phyloP scores from a whole-genome alignment of 2,329 filamentous ascomycete species.

The Scorias spongiosa region DNA sequence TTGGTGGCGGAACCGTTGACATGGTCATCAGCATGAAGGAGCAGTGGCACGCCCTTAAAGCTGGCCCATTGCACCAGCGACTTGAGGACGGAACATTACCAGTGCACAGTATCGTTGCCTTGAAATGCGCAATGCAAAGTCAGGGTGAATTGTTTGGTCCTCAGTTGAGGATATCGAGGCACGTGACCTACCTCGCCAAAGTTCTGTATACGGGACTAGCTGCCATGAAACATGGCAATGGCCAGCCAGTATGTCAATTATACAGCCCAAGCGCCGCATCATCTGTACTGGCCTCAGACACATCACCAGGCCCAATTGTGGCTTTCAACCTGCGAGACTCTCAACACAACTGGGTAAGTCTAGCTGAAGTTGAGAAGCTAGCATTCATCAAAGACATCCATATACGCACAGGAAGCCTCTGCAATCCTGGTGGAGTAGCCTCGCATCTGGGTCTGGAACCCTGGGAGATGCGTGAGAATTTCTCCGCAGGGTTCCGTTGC shows the following conservation, averaged over 20 bases:
- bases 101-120: conserved; percentile 75
- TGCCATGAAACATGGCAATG: conserved; percentile 54
- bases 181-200: conserved; percentile 51
- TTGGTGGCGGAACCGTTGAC: conserved; percentile 89
- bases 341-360: conserved; percentile 58
- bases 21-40: conserved; percentile 61
- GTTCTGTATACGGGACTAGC: conserved; percentile 44
- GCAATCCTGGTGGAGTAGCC: conserved; percentile 80
- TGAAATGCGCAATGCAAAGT: conserved; percentile 56
- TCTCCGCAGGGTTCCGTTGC: conserved; percentile 71
- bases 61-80: conserved; percentile 55
- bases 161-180: conserved; percentile 53
- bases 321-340: conserved; percentile 69
- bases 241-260: conserved; percentile 46
- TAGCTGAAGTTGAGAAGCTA: conserved; percentile 76
- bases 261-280: conserved; percentile 29
- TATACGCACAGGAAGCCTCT: conserved; percentile 74
- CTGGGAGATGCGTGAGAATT: conserved; percentile 73
- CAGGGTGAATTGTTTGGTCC: conserved; percentile 53
- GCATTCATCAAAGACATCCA: conserved; percentile 66
- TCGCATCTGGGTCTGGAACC: conserved; percentile 55
- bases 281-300: neutral
- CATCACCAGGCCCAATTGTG: conserved; percentile 53
- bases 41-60: conserved; percentile 69
- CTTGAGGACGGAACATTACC: conserved; percentile 87